Conservation (phyloP, 202 grass and related monocot genomes). For the Schoenoplectus triqueter region DNA sequence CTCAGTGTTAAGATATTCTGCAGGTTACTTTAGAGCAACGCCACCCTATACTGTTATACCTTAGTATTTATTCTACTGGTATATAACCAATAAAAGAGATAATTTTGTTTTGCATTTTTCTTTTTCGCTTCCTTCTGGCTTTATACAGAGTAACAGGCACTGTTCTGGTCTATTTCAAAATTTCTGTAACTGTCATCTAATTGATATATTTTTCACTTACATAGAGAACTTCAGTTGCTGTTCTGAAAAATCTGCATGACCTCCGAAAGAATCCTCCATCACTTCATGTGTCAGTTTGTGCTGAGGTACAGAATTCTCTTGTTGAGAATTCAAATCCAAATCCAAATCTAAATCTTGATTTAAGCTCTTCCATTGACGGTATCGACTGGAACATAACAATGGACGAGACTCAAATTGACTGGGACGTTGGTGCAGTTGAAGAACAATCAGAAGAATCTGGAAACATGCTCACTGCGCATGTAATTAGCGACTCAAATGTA, state of each 20-base stretch:
- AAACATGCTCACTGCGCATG: slow-evolving; percentile 44
- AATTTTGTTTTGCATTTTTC: no score
- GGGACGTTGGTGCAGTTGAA: slow-evolving; percentile 83
- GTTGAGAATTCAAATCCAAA: slow-evolving; percentile 46
- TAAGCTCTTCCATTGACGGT: slow-evolving; percentile 49
- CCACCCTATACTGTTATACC: no score
- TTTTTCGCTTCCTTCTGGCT: no score
- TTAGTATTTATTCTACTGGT: no score
- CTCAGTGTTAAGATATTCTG: no score
- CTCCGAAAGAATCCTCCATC: slow-evolving; percentile 70
- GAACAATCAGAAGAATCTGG: slow-evolving; percentile 59
- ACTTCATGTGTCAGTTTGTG: slow-evolving; percentile 66
- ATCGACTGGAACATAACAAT: slow-evolving; percentile 96
- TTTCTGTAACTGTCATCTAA: slow-evolving; percentile 30
- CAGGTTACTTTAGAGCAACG: no score
- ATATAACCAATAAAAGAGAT: no score
- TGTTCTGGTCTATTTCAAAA: not conserved
- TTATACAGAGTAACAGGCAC: not conserved
- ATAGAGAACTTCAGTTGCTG: slow-evolving; percentile 51
- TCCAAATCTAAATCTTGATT: slow-evolving; percentile 42
- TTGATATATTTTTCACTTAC: slow-evolving; percentile 41
- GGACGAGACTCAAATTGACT: slow-evolving; percentile 81
- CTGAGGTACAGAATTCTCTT: slow-evolving; percentile 65
- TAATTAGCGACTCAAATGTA: slow-evolving; percentile 76
- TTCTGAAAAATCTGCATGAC: slow-evolving; percentile 67